phyloP scores from a whole-genome alignment of 441 rosid species.

The Gossypium davidsonii region DNA sequence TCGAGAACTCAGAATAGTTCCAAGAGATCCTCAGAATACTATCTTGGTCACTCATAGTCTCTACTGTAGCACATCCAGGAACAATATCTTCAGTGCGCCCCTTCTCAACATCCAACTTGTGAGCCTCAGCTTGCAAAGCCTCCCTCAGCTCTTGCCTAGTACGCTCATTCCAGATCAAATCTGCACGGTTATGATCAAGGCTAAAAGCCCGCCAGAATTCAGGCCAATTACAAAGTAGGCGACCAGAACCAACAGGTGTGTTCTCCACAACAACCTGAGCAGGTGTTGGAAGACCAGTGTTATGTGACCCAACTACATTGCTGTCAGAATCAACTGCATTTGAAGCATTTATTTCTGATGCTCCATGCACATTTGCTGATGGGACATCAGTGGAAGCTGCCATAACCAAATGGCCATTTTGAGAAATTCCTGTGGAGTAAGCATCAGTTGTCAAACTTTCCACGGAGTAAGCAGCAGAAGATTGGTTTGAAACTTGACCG shows the following conservation, averaged over 20 bases:
- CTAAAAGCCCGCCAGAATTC: constrained; percentile 99
- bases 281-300: constrained; percentile 78
- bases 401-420: constrained; percentile 41
- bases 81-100: constrained; percentile 96
- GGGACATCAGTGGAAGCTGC: constrained; percentile 36
- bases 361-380: constrained; percentile 38
- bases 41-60: constrained; percentile 60
- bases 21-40: constrained; percentile 82
- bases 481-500: constrained; percentile 36
- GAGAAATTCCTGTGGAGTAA: constrained; percentile 38
- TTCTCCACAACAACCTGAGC: constrained; percentile 96
- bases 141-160: constrained; percentile 96
- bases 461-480: constrained; percentile 36
- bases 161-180: constrained; percentile 98
- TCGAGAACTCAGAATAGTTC: constrained; percentile 95
- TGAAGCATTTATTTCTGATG: constrained; percentile 42
- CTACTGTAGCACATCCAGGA: constrained; percentile 56
- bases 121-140: constrained; percentile 97
- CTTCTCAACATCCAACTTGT: constrained; percentile 90
- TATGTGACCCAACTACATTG: constrained; percentile 37
- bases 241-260: constrained; percentile 93
- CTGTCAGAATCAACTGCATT: constrained; percentile 43
- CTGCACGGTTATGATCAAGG: constrained; percentile 99
- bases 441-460: constrained; percentile 43
- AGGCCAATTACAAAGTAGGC: constrained; percentile 90